Base-by-base conservation (phyloP, 345 rosid species). In the Dipteronia dyeriana region DNA sequence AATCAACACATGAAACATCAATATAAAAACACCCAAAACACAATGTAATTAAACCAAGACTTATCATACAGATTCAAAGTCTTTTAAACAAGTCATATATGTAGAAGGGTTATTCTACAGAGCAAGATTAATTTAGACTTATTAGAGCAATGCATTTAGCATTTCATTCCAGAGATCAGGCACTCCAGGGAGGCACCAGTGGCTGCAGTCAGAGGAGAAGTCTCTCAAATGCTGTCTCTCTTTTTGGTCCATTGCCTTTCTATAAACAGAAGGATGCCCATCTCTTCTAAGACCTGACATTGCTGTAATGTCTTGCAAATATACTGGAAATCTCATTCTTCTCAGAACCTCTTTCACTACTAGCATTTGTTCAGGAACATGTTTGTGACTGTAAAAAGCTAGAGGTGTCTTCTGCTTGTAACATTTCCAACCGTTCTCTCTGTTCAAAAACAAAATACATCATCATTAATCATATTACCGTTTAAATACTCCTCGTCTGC, bases 121-220 rank as follows among this genome's bases (percentile, higher is more conserved):
- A 20, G 23, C 45, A 34, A 34, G 7, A 8, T 22, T 34, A 34
- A 34, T 25, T 43, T 65, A 29, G 16, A 38, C 72, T 34, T 3
- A 34, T 79, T 74, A 90, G 77, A 90, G 90, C 45, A 88, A 49
- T 7, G 84, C 90, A 82, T 75, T 82, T 66, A 94, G 79, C 96
- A 94, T 91, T 87, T 94, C 98, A 80, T 93, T 95, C 99, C 98
- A 95, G 60, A 81, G 84, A 75, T 95, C 98, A 0, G 99, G 98
- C 20, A 95, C 98, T 1, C 98, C 99, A 25, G 99, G 99, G 75
- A 95, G 94, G 76, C 98, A 95, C 99, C 99, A 95, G 66, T 95
- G 98, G 88, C 92, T 93, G 31, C 99, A 95, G 60, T 95, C 99
- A 12, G 97, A 91, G 3, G 91, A 82, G 67, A 82, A 39, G 47